Evolutionary conservation across 2,329 filamentous ascomycete genomes (phyloP), one percentile per base, ranked within the genome.

Genomic region (Rachicladosporium sp.): DNA sequence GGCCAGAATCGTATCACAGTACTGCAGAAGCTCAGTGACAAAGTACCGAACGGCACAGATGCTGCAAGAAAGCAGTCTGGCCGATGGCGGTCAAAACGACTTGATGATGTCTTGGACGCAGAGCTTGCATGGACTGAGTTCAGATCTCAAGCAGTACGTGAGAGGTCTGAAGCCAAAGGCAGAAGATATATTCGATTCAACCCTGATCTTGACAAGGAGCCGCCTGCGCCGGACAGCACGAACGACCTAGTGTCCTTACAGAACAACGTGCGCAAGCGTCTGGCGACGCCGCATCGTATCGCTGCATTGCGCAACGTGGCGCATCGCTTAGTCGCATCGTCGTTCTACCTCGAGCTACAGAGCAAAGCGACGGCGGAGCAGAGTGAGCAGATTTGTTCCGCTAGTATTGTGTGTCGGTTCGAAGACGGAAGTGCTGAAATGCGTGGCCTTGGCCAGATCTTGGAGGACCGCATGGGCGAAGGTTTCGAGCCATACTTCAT

Each of bases 111-210:
- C 1, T 49, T 62, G 0, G 57, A 63, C 35, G 51, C 59, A 1
- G 60, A 63, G 40, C 30, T 51, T 7, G 53, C 53, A 0, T 63
- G 60, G 59, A 49, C 47, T 4, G 48, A 55, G 6, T 62, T 63
- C 45, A 42, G 33, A 19, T 27, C 12, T 29, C 23, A 42, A 7
- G 27, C 31, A 12, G 30, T 23, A 31, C 36, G 36, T 10, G 42
- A 34, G 13, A 42, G 35, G 13, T 39, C 41, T 2, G 33, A 42
- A 8, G 36, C 38, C 5, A 40, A 38, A 15, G 40, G 41, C 3
- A 35, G 42, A n/a, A 41, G 50, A 11, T 56, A 51, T 33, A 40
- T 50, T n/a, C 48, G 53, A 7, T 37, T 56, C 7, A 56, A 56
- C 31, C 47, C 51, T 10, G 40, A 49, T 11, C 35, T 50, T 2